Evolutionary conservation across 2,329 filamentous ascomycete species (phyloP), one percentile per base, ranked within the genome.

Genomic region (Blastomyces gilchristii): DNA sequence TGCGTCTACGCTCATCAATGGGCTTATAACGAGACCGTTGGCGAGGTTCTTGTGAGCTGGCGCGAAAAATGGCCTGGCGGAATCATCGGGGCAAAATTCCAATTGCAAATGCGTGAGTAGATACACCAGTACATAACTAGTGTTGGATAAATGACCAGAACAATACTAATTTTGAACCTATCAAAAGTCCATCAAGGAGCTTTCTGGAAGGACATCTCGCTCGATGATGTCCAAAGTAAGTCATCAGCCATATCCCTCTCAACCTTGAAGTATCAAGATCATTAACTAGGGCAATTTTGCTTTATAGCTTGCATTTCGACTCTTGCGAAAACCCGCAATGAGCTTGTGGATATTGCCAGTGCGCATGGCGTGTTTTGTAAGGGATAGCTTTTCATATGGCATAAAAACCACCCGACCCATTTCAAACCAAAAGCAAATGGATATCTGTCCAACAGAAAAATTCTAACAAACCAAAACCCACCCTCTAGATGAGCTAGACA

Each of bases 1-100:
- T 64, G 60, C 9, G 49, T 66, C 28, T 64, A 65, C 49, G 62
- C 62, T n/a, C 65, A 66, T 61, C 63, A 60, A 43, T 66, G 65
- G 65, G 65, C 62, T 25, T 58, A 53, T 41, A 14, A 61, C 11
- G 63, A 66, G 47, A 53, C 39, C 8, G 31, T 60, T 37, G 65
- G 65, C 39, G 56, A 65, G 25, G 11, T 65, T 16, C 54, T 66
- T 45, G 22, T 66, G 14, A 66, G 54, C 22, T 66, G 65, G 65
- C 63, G 63, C 16, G 65, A 66, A 34, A 54, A 60, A 39, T 39
- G 16, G 22, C 25, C 45, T 18, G 50, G 43, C 18, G 57, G 52
- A 34, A 57, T 66, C 52, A 25, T 65, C 18, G 65, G 43, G 28
- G 58, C 58, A 8, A 66, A 57, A 16, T 41, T 66, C 25, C 60